These are phyloP conservation scores for Rhynchosporium secalis DNA, from an alignment of 2,329 filamentous ascomycete genomes.

Conservation along the genomic window DNA sequence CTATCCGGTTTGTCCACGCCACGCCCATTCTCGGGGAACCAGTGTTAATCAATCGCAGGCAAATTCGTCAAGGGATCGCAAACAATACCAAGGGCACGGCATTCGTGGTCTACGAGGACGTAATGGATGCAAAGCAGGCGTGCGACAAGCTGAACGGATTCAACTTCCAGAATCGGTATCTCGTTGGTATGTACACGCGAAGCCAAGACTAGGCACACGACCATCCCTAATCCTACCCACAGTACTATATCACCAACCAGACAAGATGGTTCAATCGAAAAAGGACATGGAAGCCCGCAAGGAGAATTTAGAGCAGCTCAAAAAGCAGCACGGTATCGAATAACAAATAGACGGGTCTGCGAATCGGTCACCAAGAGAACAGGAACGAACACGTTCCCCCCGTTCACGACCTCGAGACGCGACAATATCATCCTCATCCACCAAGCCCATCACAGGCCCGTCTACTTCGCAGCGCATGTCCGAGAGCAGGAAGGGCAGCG, in stretches of 20 bases:
- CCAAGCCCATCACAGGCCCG: constrained; percentile 30
- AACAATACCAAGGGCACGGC: constrained; percentile 97
- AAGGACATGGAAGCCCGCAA: constrained; percentile 91
- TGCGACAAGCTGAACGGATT: constrained; percentile 99
- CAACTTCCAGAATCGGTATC: constrained; percentile 99
- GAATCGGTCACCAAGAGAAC: constrained; percentile 40
- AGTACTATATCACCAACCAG: constrained; percentile 76
- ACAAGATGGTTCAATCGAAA: constrained; percentile 83
- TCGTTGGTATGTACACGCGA: constrained; percentile 72
- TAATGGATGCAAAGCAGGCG: constrained; percentile 96
- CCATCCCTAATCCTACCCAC: constrained; percentile 23
- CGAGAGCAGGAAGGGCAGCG: constrained; percentile 31
- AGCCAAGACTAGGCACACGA: constrained; percentile 13
- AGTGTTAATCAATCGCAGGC: constrained; percentile 53
- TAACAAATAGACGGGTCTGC: constrained; percentile 79
- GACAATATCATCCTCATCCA: constrained; percentile 20
- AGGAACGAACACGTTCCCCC: constrained; percentile 11
- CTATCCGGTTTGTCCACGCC: constrained; percentile 73
- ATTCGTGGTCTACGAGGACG: constrained; percentile 99
- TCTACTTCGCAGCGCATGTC: constrained; percentile 42
- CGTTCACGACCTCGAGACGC: constrained; percentile 27
- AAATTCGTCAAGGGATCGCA: constrained; percentile 97
- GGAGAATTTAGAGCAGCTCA: constrained; percentile 97
- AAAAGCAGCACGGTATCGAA: constrained; percentile 97
- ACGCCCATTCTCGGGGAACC: constrained; percentile 3